Conservation (phyloP, 306 rosid genomes). For the Quercus cerris region DNA sequence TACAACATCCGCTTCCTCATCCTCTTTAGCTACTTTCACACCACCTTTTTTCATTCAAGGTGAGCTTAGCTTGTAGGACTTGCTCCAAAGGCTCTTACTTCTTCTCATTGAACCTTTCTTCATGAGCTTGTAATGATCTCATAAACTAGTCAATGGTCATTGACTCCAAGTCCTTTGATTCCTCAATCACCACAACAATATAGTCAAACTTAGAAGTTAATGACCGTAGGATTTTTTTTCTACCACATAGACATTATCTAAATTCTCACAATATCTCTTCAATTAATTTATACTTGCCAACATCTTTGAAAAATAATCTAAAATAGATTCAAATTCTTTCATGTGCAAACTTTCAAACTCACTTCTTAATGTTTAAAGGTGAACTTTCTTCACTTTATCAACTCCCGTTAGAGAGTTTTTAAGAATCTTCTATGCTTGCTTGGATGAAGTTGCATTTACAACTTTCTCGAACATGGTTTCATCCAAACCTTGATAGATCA, state of each 20-base stretch:
- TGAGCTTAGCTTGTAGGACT: too few species aligned
- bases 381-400: background rate
- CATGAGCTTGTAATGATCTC: too few species aligned
- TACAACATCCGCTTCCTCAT: too few species aligned
- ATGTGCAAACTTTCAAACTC: conserved; percentile 1
- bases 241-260: background rate
- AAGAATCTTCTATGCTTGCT: background rate
- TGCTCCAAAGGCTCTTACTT: too few species aligned
- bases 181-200: too few species aligned
- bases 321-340: background rate
- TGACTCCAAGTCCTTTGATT: too few species aligned
- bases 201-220: too few species aligned
- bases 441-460: background rate
- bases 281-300: background rate
- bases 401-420: too few species aligned
- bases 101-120: too few species aligned
- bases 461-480: background rate
- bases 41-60: too few species aligned
- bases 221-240: background rate
- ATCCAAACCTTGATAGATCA: conserved; percentile 7
- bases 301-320: background rate
- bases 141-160: too few species aligned
- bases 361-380: background rate
- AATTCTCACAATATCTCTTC: background rate
- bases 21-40: too few species aligned